Conservation (phyloP, 352 stramenopile species). For the Proteromonas lacertae region DNA sequence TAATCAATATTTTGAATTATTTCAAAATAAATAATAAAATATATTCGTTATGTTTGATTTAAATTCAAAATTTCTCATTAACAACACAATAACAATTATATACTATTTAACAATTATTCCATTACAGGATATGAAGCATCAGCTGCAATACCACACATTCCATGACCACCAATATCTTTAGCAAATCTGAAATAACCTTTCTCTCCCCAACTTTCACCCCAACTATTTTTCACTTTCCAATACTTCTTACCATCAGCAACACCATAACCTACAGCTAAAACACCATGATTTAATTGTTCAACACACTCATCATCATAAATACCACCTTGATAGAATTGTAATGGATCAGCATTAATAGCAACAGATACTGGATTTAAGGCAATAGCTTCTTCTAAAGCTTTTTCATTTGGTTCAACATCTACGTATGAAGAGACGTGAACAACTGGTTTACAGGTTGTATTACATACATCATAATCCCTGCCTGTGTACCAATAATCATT, state of each 20-base stretch:
- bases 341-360: conserved; percentile 59
- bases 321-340: conserved; percentile 71
- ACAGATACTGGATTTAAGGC: conserved; percentile 55
- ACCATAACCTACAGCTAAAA: conserved; percentile 63
- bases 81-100: no score
- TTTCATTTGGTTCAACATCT: conserved; percentile 38
- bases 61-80: no score
- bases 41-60: no score
- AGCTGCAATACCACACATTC: no score
- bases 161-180: no score
- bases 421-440: conserved; percentile 31
- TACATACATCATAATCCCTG: conserved; percentile 4
- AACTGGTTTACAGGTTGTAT: conserved; percentile 12
- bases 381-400: conserved; percentile 37
- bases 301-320: conserved; percentile 34
- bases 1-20: no score
- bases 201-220: conserved; percentile 9
- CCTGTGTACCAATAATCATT: conserved; percentile 70
- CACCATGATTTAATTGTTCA: conserved; percentile 58
- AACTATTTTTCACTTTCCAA: conserved; percentile 1
- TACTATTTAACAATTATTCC: no score
- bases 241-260: no score
- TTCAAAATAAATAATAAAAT: no score
- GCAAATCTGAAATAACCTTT: no score
- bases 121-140: no score